A percentile compares a stretch with the other conserved stretches of the same genome.
These are phyloP conservation scores for Globisporangium uncinulatum DNA, from an alignment of 352 stramenopile species.

Conservation along the genomic window DNA sequence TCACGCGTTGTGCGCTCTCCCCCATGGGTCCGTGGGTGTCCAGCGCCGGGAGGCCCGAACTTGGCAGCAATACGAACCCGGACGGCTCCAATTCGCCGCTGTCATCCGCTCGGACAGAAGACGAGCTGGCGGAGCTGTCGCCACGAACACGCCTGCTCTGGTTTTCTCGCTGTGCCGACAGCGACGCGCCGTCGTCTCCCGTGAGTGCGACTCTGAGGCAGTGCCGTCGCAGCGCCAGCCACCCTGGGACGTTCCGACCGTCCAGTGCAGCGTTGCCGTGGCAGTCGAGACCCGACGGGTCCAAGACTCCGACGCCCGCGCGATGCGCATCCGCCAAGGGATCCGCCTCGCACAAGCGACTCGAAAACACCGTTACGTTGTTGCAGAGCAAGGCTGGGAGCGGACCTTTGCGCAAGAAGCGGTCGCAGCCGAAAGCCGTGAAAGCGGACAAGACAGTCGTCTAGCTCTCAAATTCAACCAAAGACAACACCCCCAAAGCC, in stretches of 20 bases:
- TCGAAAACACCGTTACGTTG: neutral
- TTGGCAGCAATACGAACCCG: constrained; percentile 10
- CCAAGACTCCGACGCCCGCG: neutral
- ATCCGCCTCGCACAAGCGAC: neutral
- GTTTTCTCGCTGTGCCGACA: constrained; percentile 38
- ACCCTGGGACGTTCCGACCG: constrained; percentile 4
- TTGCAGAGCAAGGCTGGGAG: neutral
- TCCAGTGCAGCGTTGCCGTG: constrained; percentile 1
- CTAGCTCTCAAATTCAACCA: neutral
- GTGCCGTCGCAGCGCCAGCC: constrained; percentile 6
- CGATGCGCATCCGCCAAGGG: constrained; percentile 24
- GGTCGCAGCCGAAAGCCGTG: constrained; percentile 1
- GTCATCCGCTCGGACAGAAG: constrained; percentile 3
- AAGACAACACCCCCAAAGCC: too few relatives aligned
- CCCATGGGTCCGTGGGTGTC: constrained; percentile 47
- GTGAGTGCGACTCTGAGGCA: neutral
- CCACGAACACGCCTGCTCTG: constrained; percentile 59
- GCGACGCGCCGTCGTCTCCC: constrained; percentile 1
- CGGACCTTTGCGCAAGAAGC: neutral
- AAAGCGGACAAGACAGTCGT: neutral
- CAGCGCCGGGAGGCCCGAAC: neutral
- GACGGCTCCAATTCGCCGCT: constrained; percentile 1
- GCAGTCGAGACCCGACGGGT: neutral
- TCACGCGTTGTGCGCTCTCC: constrained; percentile 18
- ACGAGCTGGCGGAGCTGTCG: constrained; percentile 28